These are phyloP conservation scores for Cercis canadensis DNA, from an alignment of 306 rosid genomes.

Conservation along the genomic window DNA sequence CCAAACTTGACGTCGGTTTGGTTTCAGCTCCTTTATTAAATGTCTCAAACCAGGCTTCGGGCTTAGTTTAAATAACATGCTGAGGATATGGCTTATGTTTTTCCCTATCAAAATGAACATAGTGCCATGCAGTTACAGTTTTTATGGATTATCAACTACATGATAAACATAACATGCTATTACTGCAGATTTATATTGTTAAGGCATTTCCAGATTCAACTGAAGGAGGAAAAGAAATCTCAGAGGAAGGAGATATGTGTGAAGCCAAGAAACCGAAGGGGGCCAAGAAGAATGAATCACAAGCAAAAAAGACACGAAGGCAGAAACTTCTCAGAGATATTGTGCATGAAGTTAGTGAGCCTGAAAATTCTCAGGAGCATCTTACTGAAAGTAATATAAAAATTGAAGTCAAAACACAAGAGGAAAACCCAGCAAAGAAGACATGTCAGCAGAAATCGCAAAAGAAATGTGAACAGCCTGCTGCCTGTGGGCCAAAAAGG, in stretches of 20 bases:
- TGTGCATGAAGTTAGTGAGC: slow-evolving; percentile 31
- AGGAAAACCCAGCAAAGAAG: slow-evolving; percentile 12
- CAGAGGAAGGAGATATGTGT: slow-evolving; percentile 22
- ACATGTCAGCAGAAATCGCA: slow-evolving; percentile 18
- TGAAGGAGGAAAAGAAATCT: slow-evolving; percentile 35
- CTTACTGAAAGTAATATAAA: slow-evolving; percentile 26
- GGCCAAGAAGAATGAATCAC: slow-evolving; percentile 5
- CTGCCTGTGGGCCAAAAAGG: slow-evolving; percentile 17
- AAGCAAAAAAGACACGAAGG: slow-evolving; percentile 32
- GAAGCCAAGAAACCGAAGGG: slow-evolving; percentile 35
- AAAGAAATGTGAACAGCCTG: slow-evolving; percentile 24
- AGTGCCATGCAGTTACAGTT: too few relatives aligned
- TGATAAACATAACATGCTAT: not conserved
- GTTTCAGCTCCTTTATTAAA: too few relatives aligned
- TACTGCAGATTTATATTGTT: slow-evolving; percentile 59
- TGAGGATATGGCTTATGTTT: too few relatives aligned
- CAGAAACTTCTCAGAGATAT: slow-evolving; percentile 13
- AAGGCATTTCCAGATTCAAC: slow-evolving; percentile 49
- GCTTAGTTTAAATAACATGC: too few relatives aligned
- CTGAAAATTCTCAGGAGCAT: slow-evolving; percentile 31
- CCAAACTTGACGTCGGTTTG: too few relatives aligned
- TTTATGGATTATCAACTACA: too few relatives aligned
- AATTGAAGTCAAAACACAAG: slow-evolving; percentile 29
- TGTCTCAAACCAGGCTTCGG: too few relatives aligned
- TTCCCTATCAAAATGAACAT: too few relatives aligned